Base-by-base conservation (phyloP, 768 basidiomycete genomes). In the Dioszegia hungarica region DNA sequence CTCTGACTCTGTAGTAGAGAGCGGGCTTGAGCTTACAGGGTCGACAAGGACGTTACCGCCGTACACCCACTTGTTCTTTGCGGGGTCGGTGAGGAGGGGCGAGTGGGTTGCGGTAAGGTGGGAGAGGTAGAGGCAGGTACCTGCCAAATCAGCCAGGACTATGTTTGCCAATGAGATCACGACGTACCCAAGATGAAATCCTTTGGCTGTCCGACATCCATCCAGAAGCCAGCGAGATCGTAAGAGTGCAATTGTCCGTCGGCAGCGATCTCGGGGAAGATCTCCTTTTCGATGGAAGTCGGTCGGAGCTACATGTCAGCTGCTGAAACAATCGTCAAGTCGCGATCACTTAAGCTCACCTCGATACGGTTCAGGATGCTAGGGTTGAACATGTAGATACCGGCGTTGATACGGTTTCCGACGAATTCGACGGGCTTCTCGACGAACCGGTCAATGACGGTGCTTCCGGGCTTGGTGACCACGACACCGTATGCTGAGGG, bases 361-460 rank as follows among this genome's bases (percentile, higher is more conserved):
- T 80, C 77, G 63, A 80, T 80, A 54, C 79, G 76, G 67, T 78
- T 63, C 59, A 80, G 69, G 41, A 80, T 72, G 37, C 66, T 72
- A n/a, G 79, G 79, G 78, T 79, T 78, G 79, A 80, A 79, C 68
- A 80, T 78, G 77, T 80, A 80, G 73, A 80, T 79, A 70, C 79
- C 79, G 57, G 79, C 79, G 74, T 80, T 80, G 75, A 80, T 79
- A 54, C 78, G 66, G 77, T 80, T 80, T 29, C 79, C 79, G 54
- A 80, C 79, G 56, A 79, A 80, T 56, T 79, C 77, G 50, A 78
- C 76, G 27, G 79, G 79, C 73, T 80, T 80, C 72, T 80, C 79
- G 54, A 80, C 79, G 73, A 80, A 80, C 57, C 79, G 77, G 72
- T 80, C 79, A 60, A 80, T 80, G 38, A 76, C 68, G 17, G 77